Evolutionary conservation across 2,329 filamentous ascomycete species (phyloP), one percentile per base, ranked within the genome.

Genomic region (Aspergillus melleus): DNA sequence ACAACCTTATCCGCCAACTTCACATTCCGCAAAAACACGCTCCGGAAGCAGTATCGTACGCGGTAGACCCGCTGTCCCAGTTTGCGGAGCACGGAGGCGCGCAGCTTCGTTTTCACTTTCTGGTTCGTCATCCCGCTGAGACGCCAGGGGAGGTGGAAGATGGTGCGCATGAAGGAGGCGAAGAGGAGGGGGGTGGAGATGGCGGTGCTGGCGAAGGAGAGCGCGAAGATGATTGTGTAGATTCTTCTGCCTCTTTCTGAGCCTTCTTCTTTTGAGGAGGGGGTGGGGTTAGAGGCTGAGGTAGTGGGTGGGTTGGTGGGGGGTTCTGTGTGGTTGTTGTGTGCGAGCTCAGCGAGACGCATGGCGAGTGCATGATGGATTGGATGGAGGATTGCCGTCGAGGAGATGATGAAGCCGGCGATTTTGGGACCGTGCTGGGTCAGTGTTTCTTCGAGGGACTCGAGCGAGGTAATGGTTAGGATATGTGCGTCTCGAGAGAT

Each of bases 161-260:
- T 22, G n/a, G 52, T 26, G 1, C 19, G 12, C 49, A 63, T 61
- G 49, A 55, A 65, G 2, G 16, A 50, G 3, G 22, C 26, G 44
- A 63, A 64, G 4, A 22, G 46, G 3, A 59, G 10, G 6, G 62
- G 58, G 8, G 47, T 10, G 8, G n/a, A 32, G 6, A 56, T 42
- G 2, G 61, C 62, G 12, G 57, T 46, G 16, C 22, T 14, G 1
- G 63, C 54, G 49, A 64, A 65, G 36, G 58, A 52, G 53, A 64
- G 57, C 2, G 61, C 63, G n/a, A 64, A 62, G 10, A 62, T 6
- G 16, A 65, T 24, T 6, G 61, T 32, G 32, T 51, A 61, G 46
- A 49, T 49, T 49, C 20, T 49, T 29, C 26, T 29, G 2, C 26
- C 26, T 29, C 6, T 8, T 29, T 29, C 26, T 9, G 5, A 6